phyloP scores from a whole-genome alignment of 306 rosid genomes.

The Castanospermum australe region DNA sequence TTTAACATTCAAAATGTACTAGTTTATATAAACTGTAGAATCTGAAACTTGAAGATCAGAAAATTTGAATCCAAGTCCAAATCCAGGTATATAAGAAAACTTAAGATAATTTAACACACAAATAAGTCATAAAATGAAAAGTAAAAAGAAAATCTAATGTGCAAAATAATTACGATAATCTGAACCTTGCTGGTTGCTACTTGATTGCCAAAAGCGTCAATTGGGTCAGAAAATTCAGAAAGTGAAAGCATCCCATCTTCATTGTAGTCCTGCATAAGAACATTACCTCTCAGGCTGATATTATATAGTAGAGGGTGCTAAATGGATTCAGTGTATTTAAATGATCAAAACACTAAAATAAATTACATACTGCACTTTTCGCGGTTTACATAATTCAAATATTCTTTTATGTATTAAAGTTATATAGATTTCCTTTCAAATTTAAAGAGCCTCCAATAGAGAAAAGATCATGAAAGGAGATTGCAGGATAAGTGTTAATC shows the following conservation, averaged over 20 bases:
- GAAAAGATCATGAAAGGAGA: no score
- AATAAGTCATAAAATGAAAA: constrained; percentile 11
- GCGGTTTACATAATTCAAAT: background rate
- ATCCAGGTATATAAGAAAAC: no score
- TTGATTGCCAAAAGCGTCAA: constrained; percentile 91
- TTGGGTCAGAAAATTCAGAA: constrained; percentile 74
- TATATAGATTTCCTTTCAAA: background rate
- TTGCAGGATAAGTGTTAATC: background rate
- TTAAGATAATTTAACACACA: background rate
- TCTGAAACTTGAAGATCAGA: background rate
- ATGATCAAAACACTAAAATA: no score
- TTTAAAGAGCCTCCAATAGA: no score
- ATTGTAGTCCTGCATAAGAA: constrained; percentile 75
- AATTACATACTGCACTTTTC: no score
- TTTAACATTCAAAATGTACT: constrained; percentile 11
- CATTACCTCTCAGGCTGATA: constrained; percentile 29
- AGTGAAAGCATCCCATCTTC: constrained; percentile 86
- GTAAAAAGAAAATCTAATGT: background rate
- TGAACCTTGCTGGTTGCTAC: constrained; percentile 77
- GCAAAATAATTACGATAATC: background rate
- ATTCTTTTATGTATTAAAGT: no score
- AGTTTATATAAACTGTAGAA: constrained; percentile 8
- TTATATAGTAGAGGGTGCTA: background rate
- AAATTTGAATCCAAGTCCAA: no score
- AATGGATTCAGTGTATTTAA: constrained; percentile 20